Base-by-base conservation (phyloP, 176 grass and related monocot species). In the Phragmites australis region DNA sequence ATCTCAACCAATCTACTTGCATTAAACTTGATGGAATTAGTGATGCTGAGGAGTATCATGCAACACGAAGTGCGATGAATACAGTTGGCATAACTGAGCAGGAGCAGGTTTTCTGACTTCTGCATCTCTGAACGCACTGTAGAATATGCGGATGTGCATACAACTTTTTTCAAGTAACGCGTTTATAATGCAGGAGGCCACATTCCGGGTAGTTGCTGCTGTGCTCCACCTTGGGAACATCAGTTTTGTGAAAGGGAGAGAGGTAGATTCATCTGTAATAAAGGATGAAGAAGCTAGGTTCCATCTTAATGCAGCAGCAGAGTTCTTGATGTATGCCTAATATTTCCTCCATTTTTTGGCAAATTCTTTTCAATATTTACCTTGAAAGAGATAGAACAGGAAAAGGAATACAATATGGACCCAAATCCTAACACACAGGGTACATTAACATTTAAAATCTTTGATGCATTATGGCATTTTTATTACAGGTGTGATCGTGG, bases 141-240 rank as follows among this genome's bases (percentile, higher is more conserved):
- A 63, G 42, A 57, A 55, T 73, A 73, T 48, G 60, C 74, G 64
- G 39, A 58, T 85, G 34, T 22, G 60, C 25, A 67, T 56, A 37
- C 51, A 60, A 46, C 44, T 68, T 80, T 64, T 46, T 82, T 27
- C 30, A 37, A 39, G 14, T 65, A 51, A 84, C 66, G 77, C 10
- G 51, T 57, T 66, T 65, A 70, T 78, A 59, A 51, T 72, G 34
- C 78, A 97, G 94, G 94, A 97, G 66, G 89, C 72, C 62, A 97
- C 83, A 88, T 97, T 97, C 48, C 74, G 85, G 69, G 90, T 92
- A 83, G 92, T 97, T 84, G 94, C 92, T 80, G 85, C 90, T 83
- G 87, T 97, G 81, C 94, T 97, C 68, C 94, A 97, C 87, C 87
- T 97, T 48, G 94, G 94, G 74, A 97, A 97, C 83, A 86, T 97